Conservation (phyloP, 768 basidiomycete species). For the Cubamyces lactineus region DNA sequence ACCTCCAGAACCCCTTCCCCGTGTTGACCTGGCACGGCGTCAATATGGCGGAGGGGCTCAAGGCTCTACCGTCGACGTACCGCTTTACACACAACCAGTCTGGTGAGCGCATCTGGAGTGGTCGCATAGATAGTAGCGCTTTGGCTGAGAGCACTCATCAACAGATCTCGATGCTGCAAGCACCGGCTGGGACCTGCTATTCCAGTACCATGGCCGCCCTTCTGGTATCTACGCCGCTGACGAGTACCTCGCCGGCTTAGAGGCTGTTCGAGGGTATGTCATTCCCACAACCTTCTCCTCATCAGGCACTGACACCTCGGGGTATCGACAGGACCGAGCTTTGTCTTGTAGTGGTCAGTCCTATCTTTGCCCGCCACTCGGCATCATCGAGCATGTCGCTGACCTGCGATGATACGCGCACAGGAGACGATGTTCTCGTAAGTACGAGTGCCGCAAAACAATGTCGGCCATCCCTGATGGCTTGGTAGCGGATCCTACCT, state of each 20-base stretch:
- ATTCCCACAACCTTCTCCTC: background rate
- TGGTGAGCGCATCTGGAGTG: constrained; percentile 36
- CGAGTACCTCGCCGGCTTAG: constrained; percentile 58
- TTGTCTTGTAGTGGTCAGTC: constrained; percentile 54
- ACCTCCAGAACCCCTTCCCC: constrained; percentile 49
- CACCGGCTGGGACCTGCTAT: constrained; percentile 56
- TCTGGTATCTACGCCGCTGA: constrained; percentile 60
- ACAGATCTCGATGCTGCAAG: constrained; percentile 54
- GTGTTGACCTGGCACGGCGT: constrained; percentile 57
- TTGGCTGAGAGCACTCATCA: background rate
- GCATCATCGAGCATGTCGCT: background rate
- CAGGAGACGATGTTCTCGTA: constrained; percentile 67
- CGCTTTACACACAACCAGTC: constrained; percentile 60
- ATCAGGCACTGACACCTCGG: background rate
- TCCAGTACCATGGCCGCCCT: constrained; percentile 61
- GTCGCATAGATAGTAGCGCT: background rate
- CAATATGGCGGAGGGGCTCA: constrained; percentile 60
- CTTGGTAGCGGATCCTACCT: constrained; percentile 51
- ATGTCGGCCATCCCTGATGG: background rate
- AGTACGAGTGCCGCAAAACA: constrained; percentile 25
- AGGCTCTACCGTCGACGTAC: constrained; percentile 56
- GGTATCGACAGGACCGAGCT: constrained; percentile 49
- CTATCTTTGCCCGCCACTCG: background rate
- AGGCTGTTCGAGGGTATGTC: constrained; percentile 55
- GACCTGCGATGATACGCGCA: background rate